Conservation (phyloP, 1,139 yeast species). For the Yamadazyma spencermartinsiae region DNA sequence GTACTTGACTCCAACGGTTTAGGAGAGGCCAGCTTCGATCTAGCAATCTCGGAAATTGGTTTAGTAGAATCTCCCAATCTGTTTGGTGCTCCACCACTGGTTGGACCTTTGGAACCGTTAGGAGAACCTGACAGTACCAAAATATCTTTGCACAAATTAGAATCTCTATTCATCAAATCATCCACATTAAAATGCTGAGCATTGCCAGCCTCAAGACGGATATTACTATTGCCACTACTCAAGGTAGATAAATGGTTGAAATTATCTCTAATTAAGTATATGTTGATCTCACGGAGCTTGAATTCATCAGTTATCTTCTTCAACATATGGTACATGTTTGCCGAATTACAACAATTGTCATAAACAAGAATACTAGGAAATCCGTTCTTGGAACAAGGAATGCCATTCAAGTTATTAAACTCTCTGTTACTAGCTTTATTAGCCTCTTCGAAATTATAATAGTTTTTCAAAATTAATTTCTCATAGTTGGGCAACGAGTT, state of each 20-base stretch:
- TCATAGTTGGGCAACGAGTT: slow-evolving; percentile 56
- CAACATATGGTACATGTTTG: slow-evolving; percentile 46
- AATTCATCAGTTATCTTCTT: slow-evolving; percentile 43
- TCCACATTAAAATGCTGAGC: slow-evolving; percentile 15
- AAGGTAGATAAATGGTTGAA: slow-evolving; percentile 5
- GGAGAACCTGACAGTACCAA: not conserved
- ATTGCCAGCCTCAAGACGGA: slow-evolving; percentile 13
- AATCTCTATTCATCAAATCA: slow-evolving; percentile 15
- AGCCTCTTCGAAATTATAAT: slow-evolving; percentile 11
- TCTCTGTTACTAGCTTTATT: slow-evolving; percentile 2
- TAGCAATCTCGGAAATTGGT: slow-evolving; percentile 11
- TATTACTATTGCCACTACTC: not conserved
- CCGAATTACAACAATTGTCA: slow-evolving; percentile 33
- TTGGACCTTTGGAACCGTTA: not conserved
- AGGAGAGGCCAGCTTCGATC: slow-evolving; percentile 6
- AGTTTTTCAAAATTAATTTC: slow-evolving; percentile 26
- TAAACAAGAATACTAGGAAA: slow-evolving; percentile 28
- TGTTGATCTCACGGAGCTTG: slow-evolving; percentile 7
- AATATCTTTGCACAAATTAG: slow-evolving; percentile 12
- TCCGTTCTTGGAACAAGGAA: slow-evolving; percentile 33
- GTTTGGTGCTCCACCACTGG: not conserved
- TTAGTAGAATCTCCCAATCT: slow-evolving; percentile 12
- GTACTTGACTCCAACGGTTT: slow-evolving; percentile 17
- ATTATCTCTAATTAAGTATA: slow-evolving; percentile 16
- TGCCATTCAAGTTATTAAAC: slow-evolving; percentile 12